phyloP scores from a whole-genome alignment of 1,139 yeast genomes.

The Blastobotrys serpentis region DNA sequence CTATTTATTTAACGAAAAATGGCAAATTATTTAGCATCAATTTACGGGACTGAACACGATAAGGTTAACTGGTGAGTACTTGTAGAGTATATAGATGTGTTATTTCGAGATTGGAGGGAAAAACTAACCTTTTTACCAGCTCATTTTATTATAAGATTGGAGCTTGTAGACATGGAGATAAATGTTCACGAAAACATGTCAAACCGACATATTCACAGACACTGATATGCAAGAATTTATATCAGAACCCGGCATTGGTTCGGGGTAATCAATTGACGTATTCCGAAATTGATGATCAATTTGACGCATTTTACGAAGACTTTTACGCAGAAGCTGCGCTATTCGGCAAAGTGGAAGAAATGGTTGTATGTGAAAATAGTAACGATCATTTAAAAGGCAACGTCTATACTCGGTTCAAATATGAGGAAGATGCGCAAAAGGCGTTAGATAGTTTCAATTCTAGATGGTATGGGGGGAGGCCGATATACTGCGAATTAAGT shows the following conservation, averaged over 20 bases:
- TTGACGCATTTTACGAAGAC: conserved; percentile 72
- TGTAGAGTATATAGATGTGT: not conserved
- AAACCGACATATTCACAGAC: conserved; percentile 70
- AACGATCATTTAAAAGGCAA: conserved; percentile 83
- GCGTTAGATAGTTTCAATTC: conserved; percentile 65
- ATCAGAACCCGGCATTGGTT: conserved; percentile 48
- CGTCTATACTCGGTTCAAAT: conserved; percentile 65
- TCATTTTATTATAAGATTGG: conserved; percentile 81
- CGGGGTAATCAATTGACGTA: conserved; percentile 32
- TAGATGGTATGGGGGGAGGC: conserved; percentile 80
- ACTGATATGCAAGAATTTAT: conserved; percentile 65
- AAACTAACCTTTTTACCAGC: conserved; percentile 29
- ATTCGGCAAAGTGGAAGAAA: conserved; percentile 57
- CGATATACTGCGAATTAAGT: conserved; percentile 77
- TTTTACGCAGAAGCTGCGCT: conserved; percentile 64
- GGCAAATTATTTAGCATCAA: conserved; percentile 41
- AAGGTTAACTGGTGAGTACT: conserved; percentile 46
- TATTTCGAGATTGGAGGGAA: not conserved
- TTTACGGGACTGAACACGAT: conserved; percentile 46
- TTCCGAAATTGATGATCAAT: conserved; percentile 49
- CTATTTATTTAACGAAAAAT: conserved; percentile 22
- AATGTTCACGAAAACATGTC: conserved; percentile 75
- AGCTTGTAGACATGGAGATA: conserved; percentile 91
- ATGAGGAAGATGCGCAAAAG: conserved; percentile 55
- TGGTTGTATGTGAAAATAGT: conserved; percentile 80